Conservation (phyloP, 768 basidiomycete species). For the Phlebiopsis flavidoalba region DNA sequence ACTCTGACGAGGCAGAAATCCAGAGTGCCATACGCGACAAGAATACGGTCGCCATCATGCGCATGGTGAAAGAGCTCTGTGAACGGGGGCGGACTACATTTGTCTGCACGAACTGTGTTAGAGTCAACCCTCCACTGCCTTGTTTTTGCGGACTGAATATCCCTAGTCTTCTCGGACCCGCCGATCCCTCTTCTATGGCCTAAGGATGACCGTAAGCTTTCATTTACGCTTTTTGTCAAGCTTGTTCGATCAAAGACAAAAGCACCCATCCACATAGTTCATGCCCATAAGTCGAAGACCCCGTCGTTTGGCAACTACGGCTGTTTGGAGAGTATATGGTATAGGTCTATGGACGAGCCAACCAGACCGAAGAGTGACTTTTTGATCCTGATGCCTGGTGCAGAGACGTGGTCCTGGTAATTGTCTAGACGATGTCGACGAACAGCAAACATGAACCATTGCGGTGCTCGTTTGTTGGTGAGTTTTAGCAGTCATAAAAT, state of each 20-base stretch:
- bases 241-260: constrained; percentile 43
- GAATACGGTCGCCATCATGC: constrained; percentile 42
- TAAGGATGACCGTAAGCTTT: constrained; percentile 24
- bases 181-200: constrained; percentile 10
- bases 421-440: constrained; percentile 40
- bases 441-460: constrained; percentile 31
- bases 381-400: constrained; percentile 70
- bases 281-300: constrained; percentile 54
- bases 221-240: constrained; percentile 49
- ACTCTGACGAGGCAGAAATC: constrained; percentile 18
- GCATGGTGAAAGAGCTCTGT: constrained; percentile 41
- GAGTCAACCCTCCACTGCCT: constrained; percentile 36
- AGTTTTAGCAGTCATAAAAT: constrained; percentile 15
- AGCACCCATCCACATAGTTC: constrained; percentile 37
- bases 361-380: constrained; percentile 51
- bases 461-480: constrained; percentile 65
- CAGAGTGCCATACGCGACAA: constrained; percentile 34
- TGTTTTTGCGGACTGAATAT: constrained; percentile 43
- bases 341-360: constrained; percentile 64
- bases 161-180: constrained; percentile 20
- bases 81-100: constrained; percentile 33
- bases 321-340: constrained; percentile 69
- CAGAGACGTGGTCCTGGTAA: constrained; percentile 64
- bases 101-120: constrained; percentile 31
- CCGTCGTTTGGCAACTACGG: constrained; percentile 63